Conservation (phyloP, 2,329 filamentous ascomycete genomes). For the Fusarium irregulare region DNA sequence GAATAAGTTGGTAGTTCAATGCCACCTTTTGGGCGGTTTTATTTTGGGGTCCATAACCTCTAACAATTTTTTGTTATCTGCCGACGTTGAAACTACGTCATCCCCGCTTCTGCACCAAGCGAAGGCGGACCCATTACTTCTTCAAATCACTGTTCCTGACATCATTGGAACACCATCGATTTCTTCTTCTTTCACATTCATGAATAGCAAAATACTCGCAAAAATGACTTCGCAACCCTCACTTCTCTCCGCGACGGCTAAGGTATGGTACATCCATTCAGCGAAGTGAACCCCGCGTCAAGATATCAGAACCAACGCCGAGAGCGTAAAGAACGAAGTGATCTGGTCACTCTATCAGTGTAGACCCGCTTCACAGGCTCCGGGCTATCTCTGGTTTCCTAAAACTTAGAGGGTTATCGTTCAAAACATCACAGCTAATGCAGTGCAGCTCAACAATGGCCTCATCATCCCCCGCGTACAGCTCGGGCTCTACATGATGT, state of each 20-base stretch:
- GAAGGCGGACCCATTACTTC: conserved; percentile 18
- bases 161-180: not conserved
- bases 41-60: not conserved
- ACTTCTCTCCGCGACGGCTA: conserved; percentile 40
- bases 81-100: conserved; percentile 12
- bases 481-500: conserved; percentile 79
- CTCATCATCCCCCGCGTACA: conserved; percentile 77
- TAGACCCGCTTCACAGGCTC: no score
- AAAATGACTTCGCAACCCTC: conserved; percentile 39
- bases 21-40: not conserved
- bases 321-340: not conserved
- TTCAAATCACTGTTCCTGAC: conserved; percentile 16
- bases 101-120: conserved; percentile 5
- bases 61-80: not conserved
- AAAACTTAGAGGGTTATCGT: no score
- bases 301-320: not conserved
- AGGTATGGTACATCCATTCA: not conserved
- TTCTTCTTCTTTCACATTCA: not conserved
- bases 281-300: not conserved
- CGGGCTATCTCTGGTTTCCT: not conserved
- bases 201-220: not conserved
- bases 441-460: conserved; percentile 69
- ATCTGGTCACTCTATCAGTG: not conserved
- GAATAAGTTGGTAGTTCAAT: no score
- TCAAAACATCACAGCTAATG: not conserved